Evolutionary conservation across 306 rosid species (phyloP), one percentile per base, ranked within the genome.

Genomic region (Sechiopsis laciniata): DNA sequence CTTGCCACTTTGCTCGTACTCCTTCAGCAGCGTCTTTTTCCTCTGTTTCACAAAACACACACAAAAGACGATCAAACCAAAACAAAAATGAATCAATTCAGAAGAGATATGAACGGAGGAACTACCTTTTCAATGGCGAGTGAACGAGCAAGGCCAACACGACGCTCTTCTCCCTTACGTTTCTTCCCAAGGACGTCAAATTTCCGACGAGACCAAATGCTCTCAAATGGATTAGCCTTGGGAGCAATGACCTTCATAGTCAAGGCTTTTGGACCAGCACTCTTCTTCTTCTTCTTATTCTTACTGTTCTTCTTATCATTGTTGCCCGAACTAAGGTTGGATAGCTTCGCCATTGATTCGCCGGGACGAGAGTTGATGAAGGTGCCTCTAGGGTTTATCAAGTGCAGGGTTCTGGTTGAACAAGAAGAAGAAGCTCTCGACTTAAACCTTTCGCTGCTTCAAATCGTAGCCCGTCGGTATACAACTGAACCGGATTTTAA

Each of bases 161-260:
- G 92, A 17, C 83, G 88, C 68, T 88, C 78, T 59, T 94, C 98
- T 11, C 97, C 98, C 76, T 87, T 94, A 50, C 91, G 95, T 74
- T 90, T 94, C 83, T 89, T 88, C 0, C 97, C 98, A 8, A 94
- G 79, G 3, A 89, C 76, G 17, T 90, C 92, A 75, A 94, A 94
- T 73, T 94, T 94, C 55, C 89, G 72, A 0, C 86, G 82, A 13
- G 96, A 84, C 97, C 97, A 86, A 16, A 94, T 88, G 6, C 86
- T 85, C 76, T 94, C 98, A 78, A 94, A 94, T 2, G 92, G 95
- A 29, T 87, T 56, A 45, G 76, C 72, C 24, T 77, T 84, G 0
- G 87, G 68, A 3, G 87, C 87, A 72, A 83, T 87, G 40, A 72
- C 77, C 75, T 94, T 94, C 98, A 90, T 89, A 19, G 96, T 82